phyloP scores from a whole-genome alignment of 352 stramenopile species.

The Thalassiosira livingstoniorum region DNA sequence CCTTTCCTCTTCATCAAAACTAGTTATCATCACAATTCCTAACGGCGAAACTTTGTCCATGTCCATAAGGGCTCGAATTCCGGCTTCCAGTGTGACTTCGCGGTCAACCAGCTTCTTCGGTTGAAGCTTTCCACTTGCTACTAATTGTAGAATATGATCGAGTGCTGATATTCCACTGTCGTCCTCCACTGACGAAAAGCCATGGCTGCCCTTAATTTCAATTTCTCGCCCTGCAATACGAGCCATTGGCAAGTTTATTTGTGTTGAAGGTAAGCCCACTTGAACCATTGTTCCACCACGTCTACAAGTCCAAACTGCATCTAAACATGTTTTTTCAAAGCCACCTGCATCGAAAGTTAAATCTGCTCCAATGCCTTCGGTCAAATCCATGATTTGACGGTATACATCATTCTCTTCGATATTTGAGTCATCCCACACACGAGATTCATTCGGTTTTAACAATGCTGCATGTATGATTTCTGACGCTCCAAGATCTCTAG shows the following conservation, averaged over 20 bases:
- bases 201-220: constrained; percentile 77
- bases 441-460: not conserved
- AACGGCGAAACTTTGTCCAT: constrained; percentile 76
- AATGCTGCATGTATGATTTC: constrained; percentile 26
- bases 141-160: constrained; percentile 60
- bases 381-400: constrained; percentile 51
- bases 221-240: constrained; percentile 71
- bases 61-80: constrained; percentile 63
- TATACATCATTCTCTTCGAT: constrained; percentile 32
- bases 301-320: constrained; percentile 64
- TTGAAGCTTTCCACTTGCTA: constrained; percentile 58
- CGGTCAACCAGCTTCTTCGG: constrained; percentile 63
- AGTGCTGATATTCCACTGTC: constrained; percentile 22
- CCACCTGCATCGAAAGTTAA: constrained; percentile 75
- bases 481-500: constrained; percentile 65
- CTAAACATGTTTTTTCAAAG: constrained; percentile 70
- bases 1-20: constrained; percentile 64
- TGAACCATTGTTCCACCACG: constrained; percentile 72
- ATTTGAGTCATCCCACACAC: constrained; percentile 40
- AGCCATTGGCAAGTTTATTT: constrained; percentile 65
- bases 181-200: constrained; percentile 67
- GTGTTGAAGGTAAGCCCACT: constrained; percentile 71
- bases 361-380: constrained; percentile 62
- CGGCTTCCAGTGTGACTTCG: constrained; percentile 69
- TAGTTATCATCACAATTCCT: constrained; percentile 81